These are phyloP conservation scores for Pleurotus tuoliensis DNA, from an alignment of 768 basidiomycete genomes.

Conservation along the genomic window DNA sequence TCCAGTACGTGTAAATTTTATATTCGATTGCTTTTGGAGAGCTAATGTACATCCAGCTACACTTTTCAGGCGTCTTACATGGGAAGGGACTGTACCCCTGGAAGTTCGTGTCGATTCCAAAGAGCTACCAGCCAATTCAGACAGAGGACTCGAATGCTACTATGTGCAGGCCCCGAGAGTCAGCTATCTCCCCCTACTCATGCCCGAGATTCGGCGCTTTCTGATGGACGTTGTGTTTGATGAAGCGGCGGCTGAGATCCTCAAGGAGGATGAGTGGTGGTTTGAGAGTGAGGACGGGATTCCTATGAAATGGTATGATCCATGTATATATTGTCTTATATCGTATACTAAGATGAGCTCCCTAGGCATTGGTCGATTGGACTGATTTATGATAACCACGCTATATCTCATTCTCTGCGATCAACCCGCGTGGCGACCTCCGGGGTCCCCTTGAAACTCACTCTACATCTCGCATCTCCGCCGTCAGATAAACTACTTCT, in stretches of 20 bases:
- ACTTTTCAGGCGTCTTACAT: slow-evolving; percentile 82
- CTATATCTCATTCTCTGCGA: slow-evolving; percentile 57
- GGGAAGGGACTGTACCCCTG: slow-evolving; percentile 88
- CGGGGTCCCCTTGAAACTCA: slow-evolving; percentile 64
- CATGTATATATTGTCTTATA: not conserved
- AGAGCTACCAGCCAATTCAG: slow-evolving; percentile 86
- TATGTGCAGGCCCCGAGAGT: slow-evolving; percentile 89
- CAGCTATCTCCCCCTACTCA: slow-evolving; percentile 86
- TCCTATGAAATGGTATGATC: slow-evolving; percentile 79
- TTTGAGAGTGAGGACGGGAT: slow-evolving; percentile 87
- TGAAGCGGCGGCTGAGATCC: slow-evolving; percentile 66
- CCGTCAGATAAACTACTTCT: slow-evolving; percentile 84
- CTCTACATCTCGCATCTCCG: slow-evolving; percentile 84
- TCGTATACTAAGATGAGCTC: slow-evolving; percentile 3
- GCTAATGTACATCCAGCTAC: slow-evolving; percentile 52
- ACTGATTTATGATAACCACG: slow-evolving; percentile 85
- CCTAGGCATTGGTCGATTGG: slow-evolving; percentile 98
- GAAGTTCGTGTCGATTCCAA: slow-evolving; percentile 87
- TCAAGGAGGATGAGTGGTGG: slow-evolving; percentile 96
- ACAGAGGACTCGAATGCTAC: slow-evolving; percentile 86
- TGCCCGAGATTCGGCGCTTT: slow-evolving; percentile 85
- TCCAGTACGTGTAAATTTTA: slow-evolving; percentile 21
- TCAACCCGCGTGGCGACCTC: slow-evolving; percentile 37
- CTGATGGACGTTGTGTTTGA: slow-evolving; percentile 92
- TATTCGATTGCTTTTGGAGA: too few species aligned